Base-by-base conservation (phyloP, 2,329 filamentous ascomycete genomes). In the Claviceps citrina region DNA sequence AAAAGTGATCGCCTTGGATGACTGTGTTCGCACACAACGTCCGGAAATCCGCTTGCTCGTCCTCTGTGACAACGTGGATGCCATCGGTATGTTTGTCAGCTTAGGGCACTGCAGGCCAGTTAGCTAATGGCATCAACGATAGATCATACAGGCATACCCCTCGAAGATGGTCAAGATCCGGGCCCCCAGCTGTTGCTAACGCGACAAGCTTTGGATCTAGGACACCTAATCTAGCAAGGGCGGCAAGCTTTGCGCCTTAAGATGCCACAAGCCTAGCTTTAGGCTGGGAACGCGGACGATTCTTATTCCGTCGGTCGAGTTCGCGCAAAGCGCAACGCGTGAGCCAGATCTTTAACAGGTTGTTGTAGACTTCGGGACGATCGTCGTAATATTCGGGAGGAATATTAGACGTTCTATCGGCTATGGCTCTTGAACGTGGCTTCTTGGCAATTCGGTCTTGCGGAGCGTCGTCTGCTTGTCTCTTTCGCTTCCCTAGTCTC, bases 171-270 rank as follows among this genome's bases (percentile, higher is more conserved):
- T 18, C 7, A 33, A 34, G 20, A 31, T 42, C 35, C 30, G 40
- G 35, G 5, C 40, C 40, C 5, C 39, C 39, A 20, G 24, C 25
- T 19, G 32, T 41, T 20, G 39, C 39, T 26, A 41, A 37, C 18
- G 22, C 33, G 5, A 8, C 27, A 27, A 41, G 31, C 12, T 22
- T 15, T 35, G 24, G 24, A n/a, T n/a, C n/a, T n/a, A n/a, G n/a
- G 24, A 25, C 24, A 25, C 24, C 24, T 5, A 25, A 25, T 25
- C 24, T 25, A 5, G 24, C 24, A 25, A 25, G 24, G 5, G 24
- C 24, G 8, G 24, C 5, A 25, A 25, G 24, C 24, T 25, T 25
- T 8, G 24, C 24, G 24, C 24, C 5, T 5, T 16, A 12, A 12
- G 18, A 28, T 27, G 10, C 8, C n/a, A n/a, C n/a, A 19, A 28